Base-by-base conservation (phyloP, 2,329 filamentous ascomycete genomes). In the Microsporum ferrugineum region DNA sequence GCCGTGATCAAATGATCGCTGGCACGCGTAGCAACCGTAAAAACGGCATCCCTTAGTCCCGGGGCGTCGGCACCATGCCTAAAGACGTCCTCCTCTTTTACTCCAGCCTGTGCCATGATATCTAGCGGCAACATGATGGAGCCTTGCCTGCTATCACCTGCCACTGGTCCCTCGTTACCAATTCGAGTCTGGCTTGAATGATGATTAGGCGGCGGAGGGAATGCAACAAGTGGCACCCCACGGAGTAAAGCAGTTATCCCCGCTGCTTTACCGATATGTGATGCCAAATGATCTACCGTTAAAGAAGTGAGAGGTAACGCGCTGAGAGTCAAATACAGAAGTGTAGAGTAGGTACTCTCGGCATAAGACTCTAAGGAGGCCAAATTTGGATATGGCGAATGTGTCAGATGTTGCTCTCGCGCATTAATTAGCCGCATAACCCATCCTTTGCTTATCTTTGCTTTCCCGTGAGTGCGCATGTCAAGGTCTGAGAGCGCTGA, bases 1-100 rank as follows among this genome's bases (percentile, higher is more conserved):
- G 88, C 92, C 0, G 92, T 97, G 66, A 96, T 95, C 38, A 99
- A 79, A 74, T 99, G 94, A 71, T 99, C 94, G 70, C 95, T 95
- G 5, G 94, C 94, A 41, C 92, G 84, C 0, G 94, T 99, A 0
- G 94, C 94, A 12, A 99, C 89, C 2, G 84, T 82, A 74, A 97
- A 99, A 0, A 97, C 84, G 2, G 91, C 92, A 73, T 99, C 92
- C 63, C 88, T 85, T 17, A 97, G 79, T 0, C 91, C 91, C 0
- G 84, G 79, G 0, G 92, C 92, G n/a, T 83, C 77, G 0, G 88
- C 85, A 0, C 91, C 92, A 47, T 85, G 80, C 6, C 92, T 83
- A 63, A 95, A 88, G 0, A 99, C 87, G 49, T 96, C 89, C 71
- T 99, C 94, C 71, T 97, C 92, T 59, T 84, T 84, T 0, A 97